Evolutionary conservation across 2,329 filamentous ascomycete genomes (phyloP).

Genomic region (Claviceps pazoutovae): DNA sequence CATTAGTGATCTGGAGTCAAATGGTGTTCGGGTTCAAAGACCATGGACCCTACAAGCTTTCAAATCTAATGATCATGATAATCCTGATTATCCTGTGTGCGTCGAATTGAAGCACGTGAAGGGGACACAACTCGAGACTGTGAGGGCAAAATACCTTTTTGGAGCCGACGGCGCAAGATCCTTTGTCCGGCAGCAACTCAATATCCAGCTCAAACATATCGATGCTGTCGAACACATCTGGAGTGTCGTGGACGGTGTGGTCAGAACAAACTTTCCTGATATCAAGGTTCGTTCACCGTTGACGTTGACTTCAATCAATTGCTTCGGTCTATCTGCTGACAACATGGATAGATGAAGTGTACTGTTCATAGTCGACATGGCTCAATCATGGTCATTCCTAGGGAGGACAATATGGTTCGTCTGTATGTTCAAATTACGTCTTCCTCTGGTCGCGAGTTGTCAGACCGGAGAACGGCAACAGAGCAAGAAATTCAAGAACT

Average conservation of each 20-base stretch:
- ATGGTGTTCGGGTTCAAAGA: constrained; percentile 45
- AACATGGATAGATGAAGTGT: constrained; percentile 45
- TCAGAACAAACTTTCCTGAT: constrained; percentile 62
- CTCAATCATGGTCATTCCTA: constrained; percentile 68
- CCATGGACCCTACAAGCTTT: constrained; percentile 53
- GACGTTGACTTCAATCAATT: neutral
- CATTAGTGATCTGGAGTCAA: constrained; percentile 49
- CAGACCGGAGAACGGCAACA: constrained; percentile 48
- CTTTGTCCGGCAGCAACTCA: constrained; percentile 47
- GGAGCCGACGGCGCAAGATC: constrained; percentile 59
- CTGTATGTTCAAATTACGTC: constrained; percentile 56
- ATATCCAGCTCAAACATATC: constrained; percentile 57
- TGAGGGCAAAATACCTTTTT: constrained; percentile 57
- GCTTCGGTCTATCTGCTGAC: constrained; percentile 17
- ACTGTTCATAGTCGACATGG: constrained; percentile 62
- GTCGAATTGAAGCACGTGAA: constrained; percentile 68
- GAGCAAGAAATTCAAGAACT: constrained; percentile 48
- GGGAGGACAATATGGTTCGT: constrained; percentile 54
- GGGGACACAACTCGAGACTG: constrained; percentile 51
- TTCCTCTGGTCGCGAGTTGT: constrained; percentile 46
- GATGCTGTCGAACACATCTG: constrained; percentile 60
- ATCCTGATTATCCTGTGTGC: constrained; percentile 61
- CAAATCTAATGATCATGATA: constrained; percentile 38
- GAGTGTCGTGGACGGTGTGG: constrained; percentile 64
- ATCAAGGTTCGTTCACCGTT: constrained; percentile 41